phyloP scores from a whole-genome alignment of 768 basidiomycete genomes.

The Tricholoma furcatifolium region DNA sequence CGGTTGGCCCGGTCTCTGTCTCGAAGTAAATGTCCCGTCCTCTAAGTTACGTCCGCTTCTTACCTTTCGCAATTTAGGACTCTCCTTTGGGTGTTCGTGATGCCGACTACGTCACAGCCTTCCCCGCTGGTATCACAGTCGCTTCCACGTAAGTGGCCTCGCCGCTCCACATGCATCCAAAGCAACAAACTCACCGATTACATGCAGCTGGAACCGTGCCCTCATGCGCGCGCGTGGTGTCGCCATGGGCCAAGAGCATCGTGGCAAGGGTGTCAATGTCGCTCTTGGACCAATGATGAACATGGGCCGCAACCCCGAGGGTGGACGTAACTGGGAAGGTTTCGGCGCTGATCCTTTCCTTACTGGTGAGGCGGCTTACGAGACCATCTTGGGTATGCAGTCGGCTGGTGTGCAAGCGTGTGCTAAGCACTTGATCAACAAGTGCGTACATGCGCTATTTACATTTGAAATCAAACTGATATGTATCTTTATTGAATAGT shows the following conservation, averaged over 20 bases:
- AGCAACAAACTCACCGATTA: neutral
- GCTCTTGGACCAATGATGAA: conserved; percentile 87
- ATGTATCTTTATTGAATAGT: conserved; percentile 27
- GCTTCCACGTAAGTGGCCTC: conserved; percentile 68
- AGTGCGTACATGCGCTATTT: conserved; percentile 39
- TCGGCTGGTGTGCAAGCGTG: conserved; percentile 78
- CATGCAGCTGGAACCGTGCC: conserved; percentile 65
- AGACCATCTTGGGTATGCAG: conserved; percentile 85
- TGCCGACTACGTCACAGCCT: conserved; percentile 71
- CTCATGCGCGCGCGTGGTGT: conserved; percentile 76
- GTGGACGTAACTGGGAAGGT: conserved; percentile 95
- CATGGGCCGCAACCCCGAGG: conserved; percentile 73
- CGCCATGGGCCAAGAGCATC: conserved; percentile 81
- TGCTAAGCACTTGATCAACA: conserved; percentile 81
- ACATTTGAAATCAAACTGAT: neutral
- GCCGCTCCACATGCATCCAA: neutral
- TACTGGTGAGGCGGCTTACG: conserved; percentile 72
- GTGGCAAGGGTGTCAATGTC: conserved; percentile 81
- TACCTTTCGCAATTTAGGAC: conserved; percentile 35
- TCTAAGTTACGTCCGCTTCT: neutral
- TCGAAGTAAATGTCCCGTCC: conserved; percentile 45
- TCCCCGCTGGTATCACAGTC: conserved; percentile 82
- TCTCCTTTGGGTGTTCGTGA: conserved; percentile 78
- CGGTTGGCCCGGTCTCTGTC: conserved; percentile 70
- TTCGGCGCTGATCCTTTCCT: conserved; percentile 91